Base-by-base conservation (phyloP, 2,329 filamentous ascomycete genomes). In the Penicillium olsonii region DNA sequence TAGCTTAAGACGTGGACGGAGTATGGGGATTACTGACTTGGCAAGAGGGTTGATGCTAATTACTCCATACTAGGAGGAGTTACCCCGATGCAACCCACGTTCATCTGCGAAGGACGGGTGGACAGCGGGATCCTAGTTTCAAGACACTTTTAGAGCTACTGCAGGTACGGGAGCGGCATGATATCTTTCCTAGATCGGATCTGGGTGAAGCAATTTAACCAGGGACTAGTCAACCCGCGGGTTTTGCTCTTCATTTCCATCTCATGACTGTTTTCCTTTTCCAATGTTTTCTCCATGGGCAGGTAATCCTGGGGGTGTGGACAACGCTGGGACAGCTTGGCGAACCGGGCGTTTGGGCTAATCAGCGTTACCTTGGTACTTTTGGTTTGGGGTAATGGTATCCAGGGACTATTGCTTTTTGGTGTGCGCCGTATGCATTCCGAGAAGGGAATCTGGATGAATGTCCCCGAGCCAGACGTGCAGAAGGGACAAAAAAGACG, bases 311-410 rank as follows among this genome's bases (percentile, higher is more conserved):
- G 56, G 56, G 58, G 38, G 55, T 55, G 58, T 41, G 47, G 57
- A 50, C 12, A 45, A 53, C 46, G 54, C 50, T 54, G 54, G 40
- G 52, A 59, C 55, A 48, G 43, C 57, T 59, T 59, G 55, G 55
- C 55, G 52, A 58, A 55, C 57, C 45, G 27, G 38, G 42, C 35
- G 40, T 48, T 45, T 42, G 48, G 35, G 49, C 41, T 43, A 37
- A 24, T 27, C 39, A 19, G 15, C 37, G 42, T 43, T 38, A 38
- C 27, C n/a, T 29, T 37, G 7, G 29, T 42, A 11, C 42, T 24
- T 45, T 12, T 12, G 27, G 7, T n/a, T n/a, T 17, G 10, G n/a
- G 12, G 15, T 38, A 38, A n/a, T 38, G 8, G 19, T 20, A 19
- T 22, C 10, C 19, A n/a, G 15, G 34, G 8, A 19, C 34, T 24